phyloP scores from a whole-genome alignment of 2,329 filamentous ascomycete genomes.

The Phialocephala sp. region DNA sequence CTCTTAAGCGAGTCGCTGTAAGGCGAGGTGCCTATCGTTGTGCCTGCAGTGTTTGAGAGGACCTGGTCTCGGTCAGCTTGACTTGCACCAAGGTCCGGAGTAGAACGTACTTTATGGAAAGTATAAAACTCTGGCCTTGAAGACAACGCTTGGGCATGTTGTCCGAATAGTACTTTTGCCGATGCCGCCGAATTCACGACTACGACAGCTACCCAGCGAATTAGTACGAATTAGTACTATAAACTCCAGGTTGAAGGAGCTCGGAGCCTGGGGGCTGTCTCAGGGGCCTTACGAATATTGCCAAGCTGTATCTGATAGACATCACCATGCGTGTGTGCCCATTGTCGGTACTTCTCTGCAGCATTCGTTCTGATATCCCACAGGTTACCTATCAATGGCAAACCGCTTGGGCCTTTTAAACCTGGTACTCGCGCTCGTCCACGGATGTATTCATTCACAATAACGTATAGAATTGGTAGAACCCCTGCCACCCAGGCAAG shows the following conservation, averaged over 20 bases:
- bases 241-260: too few relatives aligned
- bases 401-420: slow-evolving; percentile 54
- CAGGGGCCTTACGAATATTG: slow-evolving; percentile 54
- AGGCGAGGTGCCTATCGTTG: slow-evolving; percentile 71
- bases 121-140: slow-evolving; percentile 64
- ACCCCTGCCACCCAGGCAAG: slow-evolving; percentile 16
- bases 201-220: slow-evolving; percentile 49
- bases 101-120: slow-evolving; percentile 56
- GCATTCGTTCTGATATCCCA: slow-evolving; percentile 60
- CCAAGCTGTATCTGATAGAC: slow-evolving; percentile 65
- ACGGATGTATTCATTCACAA: slow-evolving; percentile 33
- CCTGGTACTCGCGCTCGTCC: slow-evolving; percentile 40
- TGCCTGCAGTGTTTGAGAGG: slow-evolving; percentile 68
- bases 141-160: slow-evolving; percentile 58
- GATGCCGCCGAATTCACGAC: slow-evolving; percentile 60
- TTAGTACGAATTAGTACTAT: too few relatives aligned
- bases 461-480: slow-evolving; percentile 31
- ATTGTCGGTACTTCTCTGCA: slow-evolving; percentile 60
- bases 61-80: slow-evolving; percentile 48
- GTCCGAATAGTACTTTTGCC: slow-evolving; percentile 56
- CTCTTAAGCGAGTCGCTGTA: slow-evolving; percentile 70
- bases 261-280: too few relatives aligned
- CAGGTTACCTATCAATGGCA: slow-evolving; percentile 61
- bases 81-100: neutral
- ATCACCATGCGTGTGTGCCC: slow-evolving; percentile 54